phyloP scores from a whole-genome alignment of 345 rosid genomes.

The Eucalyptus shirleyi region DNA sequence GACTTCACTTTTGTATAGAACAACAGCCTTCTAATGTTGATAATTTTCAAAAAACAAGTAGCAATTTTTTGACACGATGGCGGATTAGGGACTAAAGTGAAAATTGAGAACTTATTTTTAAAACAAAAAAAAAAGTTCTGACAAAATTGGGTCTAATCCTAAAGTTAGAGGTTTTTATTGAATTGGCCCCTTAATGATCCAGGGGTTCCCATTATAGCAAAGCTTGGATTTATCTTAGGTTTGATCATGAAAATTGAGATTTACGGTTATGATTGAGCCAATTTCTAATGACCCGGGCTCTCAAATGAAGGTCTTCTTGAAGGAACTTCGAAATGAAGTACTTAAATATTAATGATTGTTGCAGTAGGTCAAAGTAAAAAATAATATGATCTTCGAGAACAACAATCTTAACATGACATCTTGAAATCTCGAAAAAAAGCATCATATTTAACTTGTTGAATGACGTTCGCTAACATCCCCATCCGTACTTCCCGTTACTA shows the following conservation, averaged over 20 bases:
- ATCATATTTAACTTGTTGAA: neutral
- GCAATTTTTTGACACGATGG: too few relatives aligned
- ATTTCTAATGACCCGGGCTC: neutral
- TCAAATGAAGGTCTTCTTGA: neutral
- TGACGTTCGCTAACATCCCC: neutral
- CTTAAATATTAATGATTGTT: neutral
- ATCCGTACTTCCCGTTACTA: neutral
- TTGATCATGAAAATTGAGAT: neutral
- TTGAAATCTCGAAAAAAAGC: accelerated
- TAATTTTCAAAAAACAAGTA: too few relatives aligned
- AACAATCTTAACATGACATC: neutral
- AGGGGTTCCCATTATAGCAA: too few relatives aligned
- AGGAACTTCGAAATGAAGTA: neutral
- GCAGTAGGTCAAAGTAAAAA: neutral
- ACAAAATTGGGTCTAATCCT: neutral
- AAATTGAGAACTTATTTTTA: too few relatives aligned
- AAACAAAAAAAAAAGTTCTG: too few relatives aligned
- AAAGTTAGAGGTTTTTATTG: too few relatives aligned
- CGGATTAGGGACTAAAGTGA: too few relatives aligned
- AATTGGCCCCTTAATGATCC: neutral
- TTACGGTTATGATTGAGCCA: neutral
- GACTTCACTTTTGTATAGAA: neutral
- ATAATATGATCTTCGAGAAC: neutral
- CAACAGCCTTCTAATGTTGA: too few relatives aligned
- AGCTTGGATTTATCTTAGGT: neutral